phyloP scores from a whole-genome alignment of 169 alveolate species.

The Babesia ovata region DNA sequence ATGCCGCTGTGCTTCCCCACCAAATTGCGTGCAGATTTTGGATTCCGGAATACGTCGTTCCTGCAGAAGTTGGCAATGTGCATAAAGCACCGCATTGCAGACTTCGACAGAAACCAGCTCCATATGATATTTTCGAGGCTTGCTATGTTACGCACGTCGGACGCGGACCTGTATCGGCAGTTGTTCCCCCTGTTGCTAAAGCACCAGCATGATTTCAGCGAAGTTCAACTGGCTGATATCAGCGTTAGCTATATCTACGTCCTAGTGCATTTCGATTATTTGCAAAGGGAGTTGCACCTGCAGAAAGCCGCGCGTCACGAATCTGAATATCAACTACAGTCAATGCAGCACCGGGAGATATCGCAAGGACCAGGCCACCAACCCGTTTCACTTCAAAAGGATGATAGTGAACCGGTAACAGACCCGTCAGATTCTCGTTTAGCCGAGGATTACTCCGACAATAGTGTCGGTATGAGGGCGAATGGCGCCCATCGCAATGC shows the following conservation, averaged over 20 bases:
- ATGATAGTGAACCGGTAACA: not conserved
- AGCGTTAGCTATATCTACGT: constrained; percentile 22
- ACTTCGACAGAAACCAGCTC: constrained; percentile 33
- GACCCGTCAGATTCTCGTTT: not conserved
- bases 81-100: constrained; percentile 47
- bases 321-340: not conserved
- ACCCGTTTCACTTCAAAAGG: not conserved
- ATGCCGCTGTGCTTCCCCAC: not conserved
- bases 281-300: constrained; percentile 46
- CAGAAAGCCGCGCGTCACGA: not conserved
- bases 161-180: constrained; percentile 34
- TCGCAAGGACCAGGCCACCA: too few relatives aligned
- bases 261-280: constrained; percentile 53
- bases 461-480: not conserved
- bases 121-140: constrained; percentile 35
- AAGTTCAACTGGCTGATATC: constrained; percentile 47
- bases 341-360: not conserved
- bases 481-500: not conserved
- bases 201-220: constrained; percentile 53
- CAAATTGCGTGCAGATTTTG: constrained; percentile 19
- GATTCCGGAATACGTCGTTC: constrained; percentile 49
- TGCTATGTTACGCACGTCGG: constrained; percentile 48
- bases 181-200: constrained; percentile 16
- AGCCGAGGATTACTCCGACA: not conserved
- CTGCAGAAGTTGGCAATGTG: constrained; percentile 45